Conservation (phyloP, 169 alveolate genomes). For the Plasmodium blacklocki region DNA sequence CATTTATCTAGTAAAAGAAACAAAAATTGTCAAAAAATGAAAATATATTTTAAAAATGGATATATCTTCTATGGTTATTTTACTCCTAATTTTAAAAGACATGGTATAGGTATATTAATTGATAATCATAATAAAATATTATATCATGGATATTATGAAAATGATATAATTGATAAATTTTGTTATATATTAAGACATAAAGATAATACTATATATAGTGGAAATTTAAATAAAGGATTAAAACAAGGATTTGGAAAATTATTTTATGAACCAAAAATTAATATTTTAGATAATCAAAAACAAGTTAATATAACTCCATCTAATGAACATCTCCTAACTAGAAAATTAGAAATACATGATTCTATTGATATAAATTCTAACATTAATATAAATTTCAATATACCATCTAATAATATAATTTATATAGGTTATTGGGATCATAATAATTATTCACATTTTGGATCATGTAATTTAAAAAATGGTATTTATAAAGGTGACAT, state of each 20-base stretch:
- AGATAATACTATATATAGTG: conserved; percentile 72
- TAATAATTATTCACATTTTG: conserved; percentile 59
- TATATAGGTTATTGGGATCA: conserved; percentile 75
- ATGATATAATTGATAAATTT: conserved; percentile 72
- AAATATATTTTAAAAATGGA: conserved; percentile 72
- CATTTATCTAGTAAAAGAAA: conserved; percentile 27
- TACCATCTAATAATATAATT: conserved; percentile 51
- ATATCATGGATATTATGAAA: conserved; percentile 77
- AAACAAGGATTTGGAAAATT: conserved; percentile 77
- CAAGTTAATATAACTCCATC: conserved; percentile 59
- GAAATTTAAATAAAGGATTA: conserved; percentile 53
- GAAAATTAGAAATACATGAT: conserved; percentile 67
- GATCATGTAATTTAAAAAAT: conserved; percentile 68
- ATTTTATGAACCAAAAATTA: conserved; percentile 60
- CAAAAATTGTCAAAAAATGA: conserved; percentile 38
- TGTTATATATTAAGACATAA: conserved; percentile 75
- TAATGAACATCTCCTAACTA: conserved; percentile 43
- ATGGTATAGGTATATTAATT: conserved; percentile 76
- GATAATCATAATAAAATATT: conserved; percentile 71
- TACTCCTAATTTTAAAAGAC: conserved; percentile 33
- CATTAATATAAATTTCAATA: conserved; percentile 34
- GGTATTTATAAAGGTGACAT: conserved; percentile 77
- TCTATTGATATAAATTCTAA: conserved; percentile 58
- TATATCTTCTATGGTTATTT: conserved; percentile 71
- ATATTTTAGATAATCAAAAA: conserved; percentile 35